These are phyloP conservation scores for Smittium mucronatum DNA, from an alignment of 371 early-diverging fungal species.

Conservation along the genomic window DNA sequence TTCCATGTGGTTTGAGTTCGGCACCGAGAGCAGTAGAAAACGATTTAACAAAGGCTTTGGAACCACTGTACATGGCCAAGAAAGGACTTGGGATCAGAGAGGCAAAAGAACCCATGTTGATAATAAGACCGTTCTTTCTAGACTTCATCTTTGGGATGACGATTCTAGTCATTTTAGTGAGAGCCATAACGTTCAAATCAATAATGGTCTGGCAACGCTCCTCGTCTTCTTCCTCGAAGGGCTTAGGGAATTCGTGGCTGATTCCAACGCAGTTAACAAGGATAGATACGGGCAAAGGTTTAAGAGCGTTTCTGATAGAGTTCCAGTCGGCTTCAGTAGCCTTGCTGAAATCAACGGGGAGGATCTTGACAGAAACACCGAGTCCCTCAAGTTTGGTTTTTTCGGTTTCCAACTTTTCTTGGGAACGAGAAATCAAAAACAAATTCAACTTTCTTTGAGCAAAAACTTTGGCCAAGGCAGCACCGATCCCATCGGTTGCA, in stretches of 20 bases:
- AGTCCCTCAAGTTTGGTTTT: conserved; percentile 54
- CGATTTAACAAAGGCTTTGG: conserved; percentile 83
- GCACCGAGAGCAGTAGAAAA: conserved; percentile 82
- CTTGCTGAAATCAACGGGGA: conserved; percentile 75
- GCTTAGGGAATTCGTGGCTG: conserved; percentile 74
- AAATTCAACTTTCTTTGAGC: conserved; percentile 78
- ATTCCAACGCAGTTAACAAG: conserved; percentile 88
- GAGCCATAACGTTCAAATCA: conserved; percentile 75
- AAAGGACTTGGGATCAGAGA: conserved; percentile 78
- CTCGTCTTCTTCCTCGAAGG: conserved; percentile 63
- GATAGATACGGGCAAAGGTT: conserved; percentile 36
- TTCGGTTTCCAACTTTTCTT: conserved; percentile 67
- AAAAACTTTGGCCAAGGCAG: conserved; percentile 82
- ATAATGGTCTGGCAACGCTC: conserved; percentile 57
- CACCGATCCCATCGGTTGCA: conserved; percentile 95
- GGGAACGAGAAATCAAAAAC: conserved; percentile 75
- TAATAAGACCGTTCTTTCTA: conserved; percentile 68
- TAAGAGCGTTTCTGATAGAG: conserved; percentile 42
- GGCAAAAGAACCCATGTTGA: conserved; percentile 90
- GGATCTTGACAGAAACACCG: conserved; percentile 53
- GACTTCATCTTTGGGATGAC: conserved; percentile 64
- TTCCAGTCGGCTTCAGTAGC: conserved; percentile 49
- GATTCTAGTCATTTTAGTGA: conserved; percentile 69
- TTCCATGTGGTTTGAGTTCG: conserved; percentile 58
- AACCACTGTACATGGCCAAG: conserved; percentile 83